Conservation (phyloP, 2,329 filamentous ascomycete species). For the Penicillium palitans region DNA sequence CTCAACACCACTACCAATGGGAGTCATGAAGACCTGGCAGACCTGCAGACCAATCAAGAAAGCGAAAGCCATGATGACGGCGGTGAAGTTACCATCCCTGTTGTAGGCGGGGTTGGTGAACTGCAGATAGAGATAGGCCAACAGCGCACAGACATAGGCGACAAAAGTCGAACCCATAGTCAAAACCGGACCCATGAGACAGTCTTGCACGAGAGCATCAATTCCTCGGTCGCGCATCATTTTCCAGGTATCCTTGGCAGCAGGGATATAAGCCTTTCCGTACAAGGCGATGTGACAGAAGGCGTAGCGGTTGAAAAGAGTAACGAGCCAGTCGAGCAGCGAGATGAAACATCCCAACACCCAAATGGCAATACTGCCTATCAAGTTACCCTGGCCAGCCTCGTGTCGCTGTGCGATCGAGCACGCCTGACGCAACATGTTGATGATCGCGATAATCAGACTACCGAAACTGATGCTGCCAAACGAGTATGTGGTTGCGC, state of each 20-base stretch:
- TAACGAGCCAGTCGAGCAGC: slow-evolving; percentile 78
- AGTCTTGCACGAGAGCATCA: slow-evolving; percentile 86
- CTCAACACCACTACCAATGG: slow-evolving; percentile 82
- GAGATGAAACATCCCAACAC: slow-evolving; percentile 73
- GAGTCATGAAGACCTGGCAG: slow-evolving; percentile 84
- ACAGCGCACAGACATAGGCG: slow-evolving; percentile 74
- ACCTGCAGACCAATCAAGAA: slow-evolving; percentile 91
- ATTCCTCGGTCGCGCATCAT: slow-evolving; percentile 93
- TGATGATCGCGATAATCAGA: slow-evolving; percentile 81
- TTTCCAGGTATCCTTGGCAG: slow-evolving; percentile 84
- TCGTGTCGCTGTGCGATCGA: slow-evolving; percentile 71
- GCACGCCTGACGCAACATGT: slow-evolving; percentile 77
- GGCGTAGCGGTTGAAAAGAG: slow-evolving; percentile 89
- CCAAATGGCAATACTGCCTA: slow-evolving; percentile 69
- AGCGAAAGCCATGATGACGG: slow-evolving; percentile 77
- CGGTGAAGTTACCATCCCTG: slow-evolving; percentile 63
- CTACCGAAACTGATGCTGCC: slow-evolving; percentile 87
- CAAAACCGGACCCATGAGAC: slow-evolving; percentile 70
- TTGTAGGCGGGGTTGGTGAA: slow-evolving; percentile 84
- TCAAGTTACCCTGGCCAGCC: slow-evolving; percentile 66
- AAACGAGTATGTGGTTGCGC: slow-evolving; percentile 86
- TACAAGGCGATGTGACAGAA: slow-evolving; percentile 93
- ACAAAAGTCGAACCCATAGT: slow-evolving; percentile 81
- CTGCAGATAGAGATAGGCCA: slow-evolving; percentile 83
- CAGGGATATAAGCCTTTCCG: slow-evolving; percentile 80